Conservation (phyloP, 495 filamentous ascomycete genomes). For the Xylaria curta region DNA sequence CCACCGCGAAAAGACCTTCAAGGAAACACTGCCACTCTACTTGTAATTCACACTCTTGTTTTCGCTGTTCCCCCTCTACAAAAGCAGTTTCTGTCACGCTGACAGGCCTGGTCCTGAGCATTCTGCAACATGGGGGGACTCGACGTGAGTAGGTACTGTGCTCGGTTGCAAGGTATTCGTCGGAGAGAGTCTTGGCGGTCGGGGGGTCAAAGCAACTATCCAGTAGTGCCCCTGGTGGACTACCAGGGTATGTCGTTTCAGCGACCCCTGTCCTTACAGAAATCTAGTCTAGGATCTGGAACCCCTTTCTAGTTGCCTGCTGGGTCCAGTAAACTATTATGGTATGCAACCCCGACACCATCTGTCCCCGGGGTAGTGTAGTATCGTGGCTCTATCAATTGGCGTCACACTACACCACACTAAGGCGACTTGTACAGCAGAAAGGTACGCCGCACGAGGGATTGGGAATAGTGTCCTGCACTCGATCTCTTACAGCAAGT, state of each 20-base stretch:
- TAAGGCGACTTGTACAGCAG: background rate
- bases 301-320: constrained; percentile 22
- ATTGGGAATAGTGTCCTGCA: background rate
- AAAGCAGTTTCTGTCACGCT: constrained; percentile 24
- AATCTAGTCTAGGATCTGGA: constrained; percentile 21
- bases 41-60: background rate
- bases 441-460: background rate
- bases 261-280: constrained; percentile 23
- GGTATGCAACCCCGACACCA: constrained; percentile 29
- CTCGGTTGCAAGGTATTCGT: constrained; percentile 13
- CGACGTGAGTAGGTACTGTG: constrained; percentile 9
- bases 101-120: constrained; percentile 15
- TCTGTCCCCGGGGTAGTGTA: constrained; percentile 13
- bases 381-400: constrained; percentile 6
- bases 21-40: background rate
- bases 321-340: constrained; percentile 11
- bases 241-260: constrained; percentile 21
- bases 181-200: constrained; percentile 16
- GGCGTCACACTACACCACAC: constrained; percentile 13
- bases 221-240: constrained; percentile 9
- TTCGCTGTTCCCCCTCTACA: background rate
- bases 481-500: constrained; percentile 18
- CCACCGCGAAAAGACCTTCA: background rate
- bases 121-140: constrained; percentile 13
- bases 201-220: constrained; percentile 25